These are phyloP conservation scores for Penicillium occitanis DNA, from an alignment of 2,329 filamentous ascomycete genomes.

Conservation along the genomic window DNA sequence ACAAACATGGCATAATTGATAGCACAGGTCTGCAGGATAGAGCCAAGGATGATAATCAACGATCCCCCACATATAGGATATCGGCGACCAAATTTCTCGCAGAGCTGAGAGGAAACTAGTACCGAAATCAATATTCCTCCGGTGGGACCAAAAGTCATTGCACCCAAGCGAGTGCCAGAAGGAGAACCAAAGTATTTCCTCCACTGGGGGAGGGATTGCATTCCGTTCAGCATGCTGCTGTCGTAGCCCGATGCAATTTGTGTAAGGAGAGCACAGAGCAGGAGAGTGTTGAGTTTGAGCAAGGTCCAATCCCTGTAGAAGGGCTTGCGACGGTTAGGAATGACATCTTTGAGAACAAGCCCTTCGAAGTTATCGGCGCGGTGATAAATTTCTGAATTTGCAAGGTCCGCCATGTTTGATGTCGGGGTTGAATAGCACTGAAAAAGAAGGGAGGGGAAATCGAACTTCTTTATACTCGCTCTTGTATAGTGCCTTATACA, in stretches of 20 bases:
- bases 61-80: slow-evolving; percentile 31
- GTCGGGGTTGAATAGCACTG: background rate
- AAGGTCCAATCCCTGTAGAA: slow-evolving; percentile 21
- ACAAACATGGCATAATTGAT: slow-evolving; percentile 32
- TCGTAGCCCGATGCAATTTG: slow-evolving; percentile 49
- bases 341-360: slow-evolving; percentile 18
- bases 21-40: slow-evolving; percentile 30
- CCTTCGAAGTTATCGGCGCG: background rate
- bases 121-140: slow-evolving; percentile 35
- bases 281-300: slow-evolving; percentile 24
- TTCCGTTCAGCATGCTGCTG: slow-evolving; percentile 49
- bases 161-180: slow-evolving; percentile 42
- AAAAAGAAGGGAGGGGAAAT: background rate
- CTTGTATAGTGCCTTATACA: background rate
- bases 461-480: background rate
- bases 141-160: slow-evolving; percentile 46
- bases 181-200: slow-evolving; percentile 45
- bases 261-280: slow-evolving; percentile 26
- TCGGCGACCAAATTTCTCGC: slow-evolving; percentile 29
- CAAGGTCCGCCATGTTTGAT: background rate
- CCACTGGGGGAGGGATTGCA: slow-evolving; percentile 47
- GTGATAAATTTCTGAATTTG: background rate
- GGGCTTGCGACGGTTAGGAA: slow-evolving; percentile 19
- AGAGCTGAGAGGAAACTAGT: slow-evolving; percentile 22
- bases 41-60: slow-evolving; percentile 30